Evolutionary conservation across 2,329 filamentous ascomycete genomes (phyloP).

Genomic region (Claviceps africana): DNA sequence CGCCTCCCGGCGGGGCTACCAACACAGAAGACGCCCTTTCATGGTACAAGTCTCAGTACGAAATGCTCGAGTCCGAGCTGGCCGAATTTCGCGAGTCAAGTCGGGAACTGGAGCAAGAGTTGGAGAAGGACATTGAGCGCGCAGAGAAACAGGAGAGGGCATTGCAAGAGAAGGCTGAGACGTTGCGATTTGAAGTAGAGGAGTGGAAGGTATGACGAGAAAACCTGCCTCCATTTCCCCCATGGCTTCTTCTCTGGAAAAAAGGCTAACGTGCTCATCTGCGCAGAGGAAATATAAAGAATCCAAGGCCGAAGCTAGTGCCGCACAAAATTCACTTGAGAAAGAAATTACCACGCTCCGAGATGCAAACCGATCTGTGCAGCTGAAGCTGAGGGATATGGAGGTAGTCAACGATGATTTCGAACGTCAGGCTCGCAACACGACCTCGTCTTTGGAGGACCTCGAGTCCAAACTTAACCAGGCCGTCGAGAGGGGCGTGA

Average conservation of each 20-base stretch:
- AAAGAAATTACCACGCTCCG: slow-evolving; percentile 91
- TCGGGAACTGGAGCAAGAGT: slow-evolving; percentile 81
- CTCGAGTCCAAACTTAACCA: slow-evolving; percentile 95
- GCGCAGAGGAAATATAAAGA: slow-evolving; percentile 85
- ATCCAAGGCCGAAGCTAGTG: slow-evolving; percentile 74
- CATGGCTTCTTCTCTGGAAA: too few species aligned
- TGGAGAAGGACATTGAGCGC: slow-evolving; percentile 91
- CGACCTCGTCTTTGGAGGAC: slow-evolving; percentile 88
- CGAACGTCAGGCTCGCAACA: slow-evolving; percentile 89
- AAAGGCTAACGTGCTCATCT: slow-evolving; percentile 4
- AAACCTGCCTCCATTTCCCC: neutral
- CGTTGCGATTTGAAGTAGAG: slow-evolving; percentile 74
- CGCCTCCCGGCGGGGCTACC: slow-evolving; percentile 41
- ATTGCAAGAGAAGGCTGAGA: slow-evolving; percentile 77
- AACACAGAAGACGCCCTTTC: slow-evolving; percentile 61
- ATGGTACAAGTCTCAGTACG: slow-evolving; percentile 95
- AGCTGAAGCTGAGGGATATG: slow-evolving; percentile 78
- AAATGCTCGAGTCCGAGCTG: slow-evolving; percentile 79
- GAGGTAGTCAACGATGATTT: slow-evolving; percentile 98
- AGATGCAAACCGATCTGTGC: slow-evolving; percentile 67
- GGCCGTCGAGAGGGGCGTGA: slow-evolving; percentile 77
- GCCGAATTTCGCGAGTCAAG: slow-evolving; percentile 89
- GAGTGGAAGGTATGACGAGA: slow-evolving; percentile 77
- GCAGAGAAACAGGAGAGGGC: slow-evolving; percentile 85
- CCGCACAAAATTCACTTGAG: slow-evolving; percentile 73